Percentiles rank a stretch among this genome's conserved stretches.
phyloP scores from a whole-genome alignment of 257 asterid species.

The Solanum pinnatisectum region DNA sequence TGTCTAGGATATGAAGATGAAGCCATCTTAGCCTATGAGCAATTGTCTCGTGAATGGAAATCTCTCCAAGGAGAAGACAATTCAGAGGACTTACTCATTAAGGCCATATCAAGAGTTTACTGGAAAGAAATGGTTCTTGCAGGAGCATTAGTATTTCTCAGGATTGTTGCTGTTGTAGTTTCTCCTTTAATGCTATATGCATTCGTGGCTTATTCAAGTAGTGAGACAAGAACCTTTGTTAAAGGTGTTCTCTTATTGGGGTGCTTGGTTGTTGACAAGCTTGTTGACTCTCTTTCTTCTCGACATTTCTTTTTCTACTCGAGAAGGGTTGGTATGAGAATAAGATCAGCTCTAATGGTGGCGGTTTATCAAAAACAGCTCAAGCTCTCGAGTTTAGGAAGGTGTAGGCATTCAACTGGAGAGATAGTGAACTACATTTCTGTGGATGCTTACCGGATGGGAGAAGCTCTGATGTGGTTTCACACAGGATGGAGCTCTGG shows the following conservation, averaged over 20 bases:
- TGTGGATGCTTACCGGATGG: conserved; percentile 74
- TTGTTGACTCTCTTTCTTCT: conserved; percentile 40
- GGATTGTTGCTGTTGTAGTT: conserved; percentile 36
- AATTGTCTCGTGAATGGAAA: conserved; percentile 34
- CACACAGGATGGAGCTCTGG: conserved; percentile 42
- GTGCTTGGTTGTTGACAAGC: conserved; percentile 33
- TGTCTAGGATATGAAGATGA: conserved; percentile 49
- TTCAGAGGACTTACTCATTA: conserved; percentile 11
- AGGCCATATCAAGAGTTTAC: conserved; percentile 34
- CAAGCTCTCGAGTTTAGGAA: conserved; percentile 45
- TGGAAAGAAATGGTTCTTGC: conserved; percentile 39
- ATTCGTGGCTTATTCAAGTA: conserved; percentile 40
- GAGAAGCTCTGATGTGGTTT: conserved; percentile 61
- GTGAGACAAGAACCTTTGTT: conserved; percentile 6
- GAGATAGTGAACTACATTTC: conserved; percentile 67
- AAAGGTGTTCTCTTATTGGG: conserved; percentile 42
- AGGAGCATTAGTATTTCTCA: conserved; percentile 26
- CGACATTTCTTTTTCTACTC: conserved; percentile 59
- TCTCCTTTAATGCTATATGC: conserved; percentile 52
- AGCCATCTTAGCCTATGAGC: conserved; percentile 31
- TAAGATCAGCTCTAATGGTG: conserved; percentile 65
- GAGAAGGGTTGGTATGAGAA: conserved; percentile 53
- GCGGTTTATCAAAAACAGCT: conserved; percentile 61
- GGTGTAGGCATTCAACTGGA: conserved; percentile 54
- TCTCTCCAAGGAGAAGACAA: conserved; percentile 8